Base-by-base conservation (phyloP, 768 basidiomycete species). In the Psilocybe cubensis region DNA sequence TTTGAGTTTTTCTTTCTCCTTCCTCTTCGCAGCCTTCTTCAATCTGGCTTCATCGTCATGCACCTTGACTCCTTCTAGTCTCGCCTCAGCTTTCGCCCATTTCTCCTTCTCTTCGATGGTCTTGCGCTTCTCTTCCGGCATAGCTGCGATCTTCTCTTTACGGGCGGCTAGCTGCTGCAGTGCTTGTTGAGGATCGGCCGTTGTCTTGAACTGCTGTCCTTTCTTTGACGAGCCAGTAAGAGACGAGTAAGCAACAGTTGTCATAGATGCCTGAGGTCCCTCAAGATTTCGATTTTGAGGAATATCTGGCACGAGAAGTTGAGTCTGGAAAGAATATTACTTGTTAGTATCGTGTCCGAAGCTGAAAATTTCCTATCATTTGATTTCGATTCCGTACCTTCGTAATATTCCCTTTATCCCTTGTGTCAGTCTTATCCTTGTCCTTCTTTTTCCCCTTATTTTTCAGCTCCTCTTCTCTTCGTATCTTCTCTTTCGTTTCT, bases 11-110 rank as follows among this genome's bases (percentile, higher is more conserved):
- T 87, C 87, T 72, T 96, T 96, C 73, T 97, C 96, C 61, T 92
- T 88, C 70, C 92, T 79, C 79, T 97, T 98, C 7, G 84, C 86
- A 40, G 94, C 94, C 77, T 97, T 98, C 78, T 96, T 98, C 66
- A 99, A 71, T 43, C 88, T 77, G 1, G 63, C 69, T 68, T 94
- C 93, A 63, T 96, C 92, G 64, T 98, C 97, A 47, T 83, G 84
- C 27, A 99, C 87, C 73, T 98, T 99, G 46, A 88, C 88, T 2
- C 97, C 97, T 53, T 92, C 92, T 57, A 97, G 77, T 47, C 93
- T 81, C 27, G 92, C 87, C 67, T 88, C 86, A 0, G 96, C 94
- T 74, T 96, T 96, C 47, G 85, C 85, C 93, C 95, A 98, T 66
- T 88, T 85, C 57, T 95, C 90, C 54, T 83, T 82, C 67, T 95